Evolutionary conservation across 345 rosid species (phyloP), one percentile per base, ranked within the genome.

Genomic region (Eucalyptus erythrocorys): DNA sequence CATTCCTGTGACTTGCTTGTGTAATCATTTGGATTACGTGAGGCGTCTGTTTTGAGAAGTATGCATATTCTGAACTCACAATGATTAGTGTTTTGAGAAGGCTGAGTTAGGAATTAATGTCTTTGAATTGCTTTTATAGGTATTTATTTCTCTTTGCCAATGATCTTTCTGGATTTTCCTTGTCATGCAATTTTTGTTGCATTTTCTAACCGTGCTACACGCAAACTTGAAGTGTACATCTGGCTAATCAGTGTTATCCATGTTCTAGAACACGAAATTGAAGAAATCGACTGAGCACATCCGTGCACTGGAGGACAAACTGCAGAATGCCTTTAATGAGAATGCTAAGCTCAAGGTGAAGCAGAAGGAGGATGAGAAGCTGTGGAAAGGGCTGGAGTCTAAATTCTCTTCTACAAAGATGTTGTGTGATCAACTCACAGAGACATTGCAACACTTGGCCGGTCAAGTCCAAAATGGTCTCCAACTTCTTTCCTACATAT

Each of bases 281-380:
- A 95, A 94, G 93, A 97, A 94, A 92, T 94, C 97, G 40, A 87
- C 89, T 90, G 98, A 96, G 84, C 93, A 92, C 89, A 90, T 94
- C 92, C 91, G 81, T 87, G 90, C 89, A 21, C 92, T 97, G 86
- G 99, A 96, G 94, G 98, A 94, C 57, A 96, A 97, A 91, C 92
- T 97, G 89, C 99, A 97, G 93, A 95, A 90, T 90, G 95, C 99
- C 86, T 94, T 94, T 68, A 96, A 95, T 82, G 99, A 98, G 91
- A 98, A 98, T 91, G 95, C 98, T 53, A 96, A 97, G 93, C 96
- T 97, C 87, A 95, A 93, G 88, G 97, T 94, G 76, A 97, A 93
- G 95, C 98, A 96, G 92, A 98, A 94, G 88, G 99, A 97, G 90
- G 97, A 97, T 87, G 96, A 97, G 89, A 98, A 97, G 93, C 95